phyloP scores from a whole-genome alignment of 768 basidiomycete genomes.

The Collybiopsis luxurians region DNA sequence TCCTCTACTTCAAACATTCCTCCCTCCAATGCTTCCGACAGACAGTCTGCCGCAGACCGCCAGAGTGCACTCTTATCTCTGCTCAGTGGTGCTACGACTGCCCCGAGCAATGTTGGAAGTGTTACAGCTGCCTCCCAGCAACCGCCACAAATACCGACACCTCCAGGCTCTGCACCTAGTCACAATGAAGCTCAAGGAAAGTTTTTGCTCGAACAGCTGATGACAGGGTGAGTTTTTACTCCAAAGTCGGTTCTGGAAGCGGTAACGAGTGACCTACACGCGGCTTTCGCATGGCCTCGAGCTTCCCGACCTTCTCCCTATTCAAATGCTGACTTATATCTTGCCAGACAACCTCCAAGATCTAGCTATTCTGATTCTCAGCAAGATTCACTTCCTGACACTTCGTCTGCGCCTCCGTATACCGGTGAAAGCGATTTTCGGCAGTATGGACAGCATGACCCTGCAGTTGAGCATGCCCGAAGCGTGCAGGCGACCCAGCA shows the following conservation, averaged over 20 bases:
- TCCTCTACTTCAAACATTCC: constrained; percentile 9
- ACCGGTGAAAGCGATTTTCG: constrained; percentile 43
- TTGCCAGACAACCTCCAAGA: constrained; percentile 42
- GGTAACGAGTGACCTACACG: no score
- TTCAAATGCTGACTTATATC: no score
- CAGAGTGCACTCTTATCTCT: constrained; percentile 77
- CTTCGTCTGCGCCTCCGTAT: constrained; percentile 49
- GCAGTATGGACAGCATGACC: constrained; percentile 40
- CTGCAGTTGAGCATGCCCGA: constrained; percentile 37
- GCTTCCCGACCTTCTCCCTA: constrained; percentile 8
- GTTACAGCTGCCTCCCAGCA: constrained; percentile 20
- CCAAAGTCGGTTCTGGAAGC: no score
- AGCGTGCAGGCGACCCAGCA: constrained; percentile 24
- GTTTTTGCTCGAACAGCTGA: constrained; percentile 74
- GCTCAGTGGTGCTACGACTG: constrained; percentile 43
- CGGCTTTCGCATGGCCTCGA: no score
- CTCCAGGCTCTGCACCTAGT: constrained; percentile 60
- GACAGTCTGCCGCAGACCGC: constrained; percentile 44
- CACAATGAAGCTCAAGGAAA: constrained; percentile 71
- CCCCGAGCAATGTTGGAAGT: constrained; percentile 12
- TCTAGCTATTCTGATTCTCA: constrained; percentile 52
- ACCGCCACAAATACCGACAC: constrained; percentile 67
- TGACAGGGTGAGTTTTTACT: constrained; percentile 69
- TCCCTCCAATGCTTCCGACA: constrained; percentile 40
- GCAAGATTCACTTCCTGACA: constrained; percentile 30